A percentile compares a stretch with the other conserved stretches of the same genome.
These are phyloP conservation scores for Rhynchosporium secalis DNA, from an alignment of 2,329 filamentous ascomycete genomes.

Conservation along the genomic window DNA sequence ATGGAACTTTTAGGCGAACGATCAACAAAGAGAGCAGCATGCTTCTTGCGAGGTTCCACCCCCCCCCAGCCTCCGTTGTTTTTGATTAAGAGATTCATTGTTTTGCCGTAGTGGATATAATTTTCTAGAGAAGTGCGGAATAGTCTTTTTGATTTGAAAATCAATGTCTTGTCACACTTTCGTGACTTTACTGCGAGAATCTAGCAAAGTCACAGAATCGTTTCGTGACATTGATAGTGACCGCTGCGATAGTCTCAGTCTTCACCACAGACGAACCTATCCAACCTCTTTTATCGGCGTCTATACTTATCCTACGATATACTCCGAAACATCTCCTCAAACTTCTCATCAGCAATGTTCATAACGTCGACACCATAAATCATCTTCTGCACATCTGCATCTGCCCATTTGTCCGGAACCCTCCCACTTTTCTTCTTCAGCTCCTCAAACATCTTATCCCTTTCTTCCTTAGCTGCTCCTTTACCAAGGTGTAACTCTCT, in stretches of 20 bases:
- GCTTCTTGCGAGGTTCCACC: too few species aligned
- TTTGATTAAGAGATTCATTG: too few species aligned
- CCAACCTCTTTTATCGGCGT: background rate
- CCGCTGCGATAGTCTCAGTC: too few species aligned
- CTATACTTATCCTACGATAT: background rate
- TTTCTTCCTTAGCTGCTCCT: conserved; percentile 58
- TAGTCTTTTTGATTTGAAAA: too few species aligned
- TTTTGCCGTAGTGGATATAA: too few species aligned
- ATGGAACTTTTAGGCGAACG: background rate
- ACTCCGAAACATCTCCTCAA: conserved; percentile 47
- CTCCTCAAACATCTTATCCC: conserved; percentile 56
- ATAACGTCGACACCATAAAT: conserved; percentile 66
- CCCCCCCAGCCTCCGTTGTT: too few species aligned
- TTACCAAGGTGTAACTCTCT: conserved; percentile 59
- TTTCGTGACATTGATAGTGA: too few species aligned
- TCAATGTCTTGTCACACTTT: too few species aligned
- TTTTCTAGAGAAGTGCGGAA: too few species aligned
- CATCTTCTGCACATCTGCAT: conserved; percentile 66
- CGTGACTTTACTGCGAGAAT: too few species aligned
- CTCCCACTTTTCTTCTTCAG: conserved; percentile 45
- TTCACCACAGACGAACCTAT: too few species aligned
- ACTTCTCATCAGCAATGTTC: conserved; percentile 53
- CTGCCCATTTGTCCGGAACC: conserved; percentile 69
- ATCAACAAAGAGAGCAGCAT: background rate
- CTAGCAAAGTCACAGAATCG: too few species aligned